Evolutionary conservation across 192 early-diverging fungal species (phyloP).

Genomic region (Backusella liffmaniae): DNA sequence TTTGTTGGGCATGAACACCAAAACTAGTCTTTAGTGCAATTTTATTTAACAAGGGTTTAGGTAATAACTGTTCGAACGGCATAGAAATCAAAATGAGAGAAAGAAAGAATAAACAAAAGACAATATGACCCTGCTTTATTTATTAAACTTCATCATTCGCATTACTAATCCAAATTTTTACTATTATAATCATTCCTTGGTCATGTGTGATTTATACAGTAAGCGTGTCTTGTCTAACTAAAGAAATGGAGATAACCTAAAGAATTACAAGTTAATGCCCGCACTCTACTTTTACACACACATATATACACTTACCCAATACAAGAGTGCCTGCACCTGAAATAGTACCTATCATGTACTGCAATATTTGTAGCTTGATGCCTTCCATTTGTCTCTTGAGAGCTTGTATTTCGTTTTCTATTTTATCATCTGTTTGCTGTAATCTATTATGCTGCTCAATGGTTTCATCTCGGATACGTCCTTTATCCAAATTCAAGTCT

Average conservation of each 20-base stretch:
- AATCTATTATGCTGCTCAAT: slow-evolving; percentile 79
- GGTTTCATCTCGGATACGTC: slow-evolving; percentile 82
- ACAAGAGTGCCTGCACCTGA: slow-evolving; percentile 83
- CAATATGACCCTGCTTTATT: neutral
- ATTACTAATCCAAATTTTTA: neutral
- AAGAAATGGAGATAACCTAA: slow-evolving; percentile 22
- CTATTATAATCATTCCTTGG: neutral
- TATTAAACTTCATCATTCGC: too few relatives aligned
- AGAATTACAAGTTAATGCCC: too few relatives aligned
- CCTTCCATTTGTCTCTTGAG: slow-evolving; percentile 86
- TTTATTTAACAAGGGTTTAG: neutral
- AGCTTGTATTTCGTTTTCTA: slow-evolving; percentile 83
- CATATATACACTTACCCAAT: slow-evolving; percentile 42
- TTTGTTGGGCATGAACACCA: neutral
- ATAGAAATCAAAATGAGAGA: neutral
- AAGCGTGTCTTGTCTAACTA: neutral
- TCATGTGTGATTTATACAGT: neutral
- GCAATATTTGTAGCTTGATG: slow-evolving; percentile 80
- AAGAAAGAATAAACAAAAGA: neutral
- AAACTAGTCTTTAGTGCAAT: neutral
- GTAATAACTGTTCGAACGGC: neutral
- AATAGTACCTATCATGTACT: slow-evolving; percentile 78
- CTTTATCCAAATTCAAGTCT: slow-evolving; percentile 89
- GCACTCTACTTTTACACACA: neutral
- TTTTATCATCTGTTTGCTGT: slow-evolving; percentile 79